Base-by-base conservation (phyloP, 768 basidiomycete genomes). In the Tricholoma flavovirens region DNA sequence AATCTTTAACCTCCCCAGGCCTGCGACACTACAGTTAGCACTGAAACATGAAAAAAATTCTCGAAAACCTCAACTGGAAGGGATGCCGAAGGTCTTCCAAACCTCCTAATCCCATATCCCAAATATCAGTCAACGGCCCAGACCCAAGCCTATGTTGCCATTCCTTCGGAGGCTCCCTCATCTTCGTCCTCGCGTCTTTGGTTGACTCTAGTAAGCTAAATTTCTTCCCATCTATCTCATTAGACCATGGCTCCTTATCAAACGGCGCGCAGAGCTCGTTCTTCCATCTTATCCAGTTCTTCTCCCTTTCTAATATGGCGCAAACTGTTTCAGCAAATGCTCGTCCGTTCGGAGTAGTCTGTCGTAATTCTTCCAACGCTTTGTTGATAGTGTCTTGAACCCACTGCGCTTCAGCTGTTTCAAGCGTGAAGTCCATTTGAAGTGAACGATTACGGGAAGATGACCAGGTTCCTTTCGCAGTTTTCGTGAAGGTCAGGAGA, bases 281-380 rank as follows among this genome's bases (percentile, higher is more conserved):
- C 73, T 94, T 94, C 92, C 91, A 94, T 59, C 80, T 83, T 3
- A 91, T 83, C 93, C 93, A 95, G 64, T 92, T 93, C 67, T 83
- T 86, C 71, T 95, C 93, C 51, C 92, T 78, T 60, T 90, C 85
- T 5, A 94, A 75, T 33, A 93, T 86, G 8, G 79, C 74, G 51
- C 68, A 74, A 22, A 88, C 85, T 0, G 89, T 88, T 11, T 91
- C 89, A 1, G 86, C 79, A 67, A 93, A 91, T 26, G 78, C 75
- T 9, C 86, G 79, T 0, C 92, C 92, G 57, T 83, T 87, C 0
- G 91, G 90, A 12, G 88, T 78, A 1, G 91, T 93, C 62, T 86
- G 83, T 12, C 83, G 80, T 22, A 93, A 73, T 66, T 83, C 81
- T 45, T 83, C 81, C 56, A 74, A 72, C 6, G 75, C 72, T 65